These are phyloP conservation scores for Suillus spraguei DNA, from an alignment of 768 basidiomycete species.

Conservation along the genomic window DNA sequence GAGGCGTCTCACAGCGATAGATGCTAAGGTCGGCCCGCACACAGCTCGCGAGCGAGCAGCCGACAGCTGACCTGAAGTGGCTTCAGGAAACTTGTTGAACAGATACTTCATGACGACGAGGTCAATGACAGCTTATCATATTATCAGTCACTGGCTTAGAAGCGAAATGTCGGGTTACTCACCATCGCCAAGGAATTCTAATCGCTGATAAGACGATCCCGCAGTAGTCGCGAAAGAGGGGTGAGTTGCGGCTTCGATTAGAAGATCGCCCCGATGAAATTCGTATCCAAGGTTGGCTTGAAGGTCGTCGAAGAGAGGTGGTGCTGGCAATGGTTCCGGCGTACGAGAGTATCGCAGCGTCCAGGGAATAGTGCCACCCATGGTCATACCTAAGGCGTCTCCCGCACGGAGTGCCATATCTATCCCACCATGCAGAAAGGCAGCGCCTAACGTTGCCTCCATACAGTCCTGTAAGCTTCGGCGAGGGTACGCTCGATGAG, in stretches of 20 bases:
- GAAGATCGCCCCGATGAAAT: conserved; percentile 61
- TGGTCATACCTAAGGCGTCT: conserved; percentile 62
- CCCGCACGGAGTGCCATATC: conserved; percentile 67
- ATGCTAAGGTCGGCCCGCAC: conserved; percentile 74
- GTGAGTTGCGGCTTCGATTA: conserved; percentile 85
- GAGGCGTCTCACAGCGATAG: conserved; percentile 64
- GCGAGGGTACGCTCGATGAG: conserved; percentile 57
- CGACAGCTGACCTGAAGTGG: conserved; percentile 78
- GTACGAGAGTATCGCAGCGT: conserved; percentile 49
- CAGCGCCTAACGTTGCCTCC: conserved; percentile 83
- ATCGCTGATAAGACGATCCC: conserved; percentile 74
- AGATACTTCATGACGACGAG: conserved; percentile 74
- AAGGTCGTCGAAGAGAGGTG: conserved; percentile 53
- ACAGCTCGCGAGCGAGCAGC: conserved; percentile 71
- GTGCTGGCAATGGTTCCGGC: conserved; percentile 35
- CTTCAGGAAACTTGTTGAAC: conserved; percentile 65
- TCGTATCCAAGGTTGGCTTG: conserved; percentile 70
- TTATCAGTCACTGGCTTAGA: conserved; percentile 14
- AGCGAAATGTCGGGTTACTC: conserved; percentile 27
- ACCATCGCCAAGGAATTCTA: conserved; percentile 93
- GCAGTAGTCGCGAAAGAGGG: conserved; percentile 65
- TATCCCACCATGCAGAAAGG: conserved; percentile 74
- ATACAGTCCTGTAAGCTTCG: conserved; percentile 85
- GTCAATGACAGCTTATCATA: conserved; percentile 61
- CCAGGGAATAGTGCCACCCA: conserved; percentile 79